Evolutionary conservation across 2,329 filamentous ascomycete genomes (phyloP).

Genomic region (Aaosphaeria pasadenensis): DNA sequence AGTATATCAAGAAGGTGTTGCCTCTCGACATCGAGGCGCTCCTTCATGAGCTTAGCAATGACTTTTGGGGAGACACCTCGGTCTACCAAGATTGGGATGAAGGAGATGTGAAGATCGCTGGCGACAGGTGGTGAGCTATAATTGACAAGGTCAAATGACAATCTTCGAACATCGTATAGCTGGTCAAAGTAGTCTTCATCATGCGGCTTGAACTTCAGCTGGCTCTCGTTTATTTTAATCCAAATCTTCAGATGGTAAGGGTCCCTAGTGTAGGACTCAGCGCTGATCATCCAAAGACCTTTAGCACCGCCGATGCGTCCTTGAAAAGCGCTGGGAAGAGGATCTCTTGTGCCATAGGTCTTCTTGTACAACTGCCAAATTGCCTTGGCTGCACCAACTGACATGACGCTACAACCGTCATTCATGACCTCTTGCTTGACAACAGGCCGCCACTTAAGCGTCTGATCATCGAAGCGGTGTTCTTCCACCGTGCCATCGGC

Average conservation of each 20-base stretch:
- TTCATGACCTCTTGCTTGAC: conserved; percentile 38
- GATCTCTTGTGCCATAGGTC: conserved; percentile 57
- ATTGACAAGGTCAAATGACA: conserved; percentile 64
- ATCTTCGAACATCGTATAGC: conserved; percentile 47
- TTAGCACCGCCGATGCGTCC: conserved; percentile 71
- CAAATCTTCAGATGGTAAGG: conserved; percentile 47
- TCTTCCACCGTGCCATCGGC: conserved; percentile 36
- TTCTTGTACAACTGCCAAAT: conserved; percentile 54
- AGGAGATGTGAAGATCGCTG: conserved; percentile 63
- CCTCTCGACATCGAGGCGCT: conserved; percentile 53
- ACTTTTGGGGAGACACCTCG: conserved; percentile 48
- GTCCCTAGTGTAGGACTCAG: conserved; percentile 42
- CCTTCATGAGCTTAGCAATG: conserved; percentile 50
- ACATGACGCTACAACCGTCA: conserved; percentile 63
- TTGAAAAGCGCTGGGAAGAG: conserved; percentile 65
- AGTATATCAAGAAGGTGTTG: conserved; percentile 52
- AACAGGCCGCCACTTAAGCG: conserved; percentile 16
- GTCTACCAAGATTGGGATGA: conserved; percentile 66
- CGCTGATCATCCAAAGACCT: conserved; percentile 69
- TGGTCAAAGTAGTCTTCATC: conserved; percentile 45
- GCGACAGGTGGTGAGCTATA: conserved; percentile 47
- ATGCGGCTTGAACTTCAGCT: conserved; percentile 61
- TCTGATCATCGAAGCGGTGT: conserved; percentile 33
- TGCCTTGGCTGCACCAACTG: conserved; percentile 53
- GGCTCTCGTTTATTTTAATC: conserved; percentile 65